A percentile compares a stretch with the other conserved stretches of the same genome.
phyloP scores from a whole-genome alignment of 441 rosid species.

The Mallotus japonicus region DNA sequence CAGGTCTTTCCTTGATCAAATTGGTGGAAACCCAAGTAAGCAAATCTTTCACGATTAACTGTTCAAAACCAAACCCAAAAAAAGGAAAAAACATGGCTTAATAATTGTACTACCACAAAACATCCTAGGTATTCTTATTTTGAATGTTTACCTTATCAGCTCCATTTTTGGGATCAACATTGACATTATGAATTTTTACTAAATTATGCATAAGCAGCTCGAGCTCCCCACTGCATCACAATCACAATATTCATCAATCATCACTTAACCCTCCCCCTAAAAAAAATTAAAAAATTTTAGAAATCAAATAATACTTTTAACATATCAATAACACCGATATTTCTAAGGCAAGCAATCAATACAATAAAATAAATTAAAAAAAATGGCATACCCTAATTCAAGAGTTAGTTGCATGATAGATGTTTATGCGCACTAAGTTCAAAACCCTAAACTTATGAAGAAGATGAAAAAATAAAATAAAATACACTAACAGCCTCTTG shows the following conservation, averaged over 20 bases:
- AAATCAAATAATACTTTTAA: no score
- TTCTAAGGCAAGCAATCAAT: not conserved
- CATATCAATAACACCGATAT: no score
- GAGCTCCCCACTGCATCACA: slow-evolving; percentile 70
- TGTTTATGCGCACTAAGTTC: slow-evolving; percentile 17
- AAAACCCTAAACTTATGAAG: slow-evolving; percentile 31
- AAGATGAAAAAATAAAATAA: no score
- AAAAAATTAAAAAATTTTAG: no score
- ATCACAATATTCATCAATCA: no score
- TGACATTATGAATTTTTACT: slow-evolving; percentile 64
- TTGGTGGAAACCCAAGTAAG: slow-evolving; percentile 72
- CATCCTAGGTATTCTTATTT: no score
- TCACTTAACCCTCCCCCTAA: no score
- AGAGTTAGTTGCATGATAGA: slow-evolving; percentile 61
- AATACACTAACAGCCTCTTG: no score
- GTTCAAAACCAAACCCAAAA: slow-evolving; percentile 10
- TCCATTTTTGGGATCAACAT: slow-evolving; percentile 50
- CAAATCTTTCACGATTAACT: slow-evolving; percentile 84
- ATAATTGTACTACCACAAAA: no score
- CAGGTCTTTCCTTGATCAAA: slow-evolving; percentile 92
- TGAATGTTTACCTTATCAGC: slow-evolving; percentile 42
- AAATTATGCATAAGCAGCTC: slow-evolving; percentile 86
- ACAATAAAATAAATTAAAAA: not conserved
- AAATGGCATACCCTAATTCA: slow-evolving; percentile 55
- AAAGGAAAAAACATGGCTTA: no score